Base-by-base conservation (phyloP, 371 early-diverging fungal genomes). In the Mucor saturninus region DNA sequence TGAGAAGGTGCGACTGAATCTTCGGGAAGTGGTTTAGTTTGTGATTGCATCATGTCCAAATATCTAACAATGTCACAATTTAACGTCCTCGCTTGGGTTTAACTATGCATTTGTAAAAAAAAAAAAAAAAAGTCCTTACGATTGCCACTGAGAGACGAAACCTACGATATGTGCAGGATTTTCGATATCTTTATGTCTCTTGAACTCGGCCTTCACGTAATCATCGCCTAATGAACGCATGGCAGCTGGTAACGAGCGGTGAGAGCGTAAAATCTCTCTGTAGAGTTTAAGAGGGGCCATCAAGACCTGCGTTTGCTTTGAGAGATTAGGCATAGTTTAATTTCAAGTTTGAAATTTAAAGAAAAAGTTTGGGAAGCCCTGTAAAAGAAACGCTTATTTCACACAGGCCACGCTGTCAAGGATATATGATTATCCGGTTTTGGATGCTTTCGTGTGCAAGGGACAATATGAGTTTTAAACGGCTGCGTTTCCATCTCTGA, bases 131-230 rank as follows among this genome's bases (percentile, higher is more conserved):
- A 10, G 13, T 58, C 9, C 75, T 74, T 86, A 88, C 69, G 73
- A 69, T 67, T 85, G 84, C 89, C 89, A 89, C 62, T 89, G 86
- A 40, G 78, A 76, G 14, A 87, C 64, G 64, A 89, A 89, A 13
- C 86, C 89, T 15, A 85, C 81, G 56, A 89, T 83, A 45, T 87
- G 86, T n/a, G 81, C 74, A n/a, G 87, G 86, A 56, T 87, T 87
- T 31, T 84, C 83, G 42, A 86, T 77, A 42, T 77, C 68, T 58
- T 85, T 84, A 72, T 89, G 89, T 56, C 86, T 74, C 53, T 75
- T 76, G 60, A 89, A 89, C 65, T 89, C 89, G 3, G 86, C 73
- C 68, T 86, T 86, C 57, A 89, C 89, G 61, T 89, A 89, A 40
- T 85, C 84, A 59, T 89, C 87, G 2, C 89, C 89, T 42, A 89